phyloP scores from a whole-genome alignment of 495 filamentous ascomycete species.

The Penicillium chermesinum region DNA sequence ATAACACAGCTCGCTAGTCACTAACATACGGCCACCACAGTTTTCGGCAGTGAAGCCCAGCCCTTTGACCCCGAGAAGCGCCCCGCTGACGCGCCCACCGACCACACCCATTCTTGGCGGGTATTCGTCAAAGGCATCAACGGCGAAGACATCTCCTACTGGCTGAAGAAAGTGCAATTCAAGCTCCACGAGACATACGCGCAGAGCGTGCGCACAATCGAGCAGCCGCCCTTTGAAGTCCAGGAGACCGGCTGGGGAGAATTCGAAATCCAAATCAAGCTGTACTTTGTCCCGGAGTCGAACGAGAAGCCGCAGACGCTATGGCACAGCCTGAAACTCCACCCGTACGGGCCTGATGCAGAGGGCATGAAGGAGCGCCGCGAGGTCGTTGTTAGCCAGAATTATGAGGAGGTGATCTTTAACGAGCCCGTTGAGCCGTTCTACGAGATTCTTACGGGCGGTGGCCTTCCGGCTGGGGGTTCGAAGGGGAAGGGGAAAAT shows the following conservation, averaged over 20 bases:
- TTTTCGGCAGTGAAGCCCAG: conserved; percentile 73
- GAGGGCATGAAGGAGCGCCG: conserved; percentile 63
- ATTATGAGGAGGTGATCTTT: conserved; percentile 89
- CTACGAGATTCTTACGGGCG: conserved; percentile 72
- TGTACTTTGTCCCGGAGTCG: conserved; percentile 82
- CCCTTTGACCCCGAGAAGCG: conserved; percentile 67
- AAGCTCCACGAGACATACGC: conserved; percentile 94
- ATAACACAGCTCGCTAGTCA: not conserved
- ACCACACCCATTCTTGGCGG: conserved; percentile 95
- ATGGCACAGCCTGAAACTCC: conserved; percentile 84
- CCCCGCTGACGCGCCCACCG: conserved; percentile 53
- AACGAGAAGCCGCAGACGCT: conserved; percentile 87
- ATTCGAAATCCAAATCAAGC: conserved; percentile 89
- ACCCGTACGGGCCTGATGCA: conserved; percentile 79
- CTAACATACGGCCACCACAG: conserved; percentile 22
- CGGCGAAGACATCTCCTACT: conserved; percentile 84
- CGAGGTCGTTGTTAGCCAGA: conserved; percentile 65
- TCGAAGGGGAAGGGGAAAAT: conserved; percentile 46
- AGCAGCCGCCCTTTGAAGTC: conserved; percentile 77
- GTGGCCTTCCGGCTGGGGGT: conserved; percentile 28
- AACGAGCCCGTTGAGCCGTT: conserved; percentile 92
- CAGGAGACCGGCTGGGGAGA: conserved; percentile 95
- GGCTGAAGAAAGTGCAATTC: conserved; percentile 95
- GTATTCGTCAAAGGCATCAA: conserved; percentile 85
- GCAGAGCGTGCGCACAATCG: conserved; percentile 74